Percentiles rank a stretch among this genome's conserved stretches.
Evolutionary conservation across 2,329 filamentous ascomycete genomes (phyloP).

Genomic region (Mariannaea sp.): DNA sequence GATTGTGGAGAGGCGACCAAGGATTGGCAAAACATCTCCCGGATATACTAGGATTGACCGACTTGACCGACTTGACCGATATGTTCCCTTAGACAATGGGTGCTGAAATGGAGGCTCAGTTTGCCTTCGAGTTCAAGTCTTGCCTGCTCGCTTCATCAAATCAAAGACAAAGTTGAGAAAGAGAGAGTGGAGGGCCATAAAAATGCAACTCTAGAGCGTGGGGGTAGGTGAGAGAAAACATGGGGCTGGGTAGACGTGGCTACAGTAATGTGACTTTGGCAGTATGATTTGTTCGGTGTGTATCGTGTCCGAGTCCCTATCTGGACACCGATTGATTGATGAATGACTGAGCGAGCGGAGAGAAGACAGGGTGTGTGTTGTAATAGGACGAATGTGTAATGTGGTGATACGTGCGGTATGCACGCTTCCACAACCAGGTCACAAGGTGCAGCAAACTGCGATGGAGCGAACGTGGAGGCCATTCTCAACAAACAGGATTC

Average conservation of each 20-base stretch:
- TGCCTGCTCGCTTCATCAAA: too few relatives aligned
- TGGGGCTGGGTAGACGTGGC: neutral
- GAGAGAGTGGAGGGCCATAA: too few relatives aligned
- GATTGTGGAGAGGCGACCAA: constrained; percentile 4
- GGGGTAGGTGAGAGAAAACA: neutral
- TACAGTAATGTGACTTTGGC: too few relatives aligned
- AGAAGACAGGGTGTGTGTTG: neutral
- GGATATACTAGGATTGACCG: too few relatives aligned
- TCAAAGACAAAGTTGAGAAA: too few relatives aligned
- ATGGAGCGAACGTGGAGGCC: neutral
- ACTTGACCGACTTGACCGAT: too few relatives aligned
- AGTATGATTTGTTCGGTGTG: constrained; percentile 16
- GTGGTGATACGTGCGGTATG: neutral
- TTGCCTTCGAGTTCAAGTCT: neutral
- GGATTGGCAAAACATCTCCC: too few relatives aligned
- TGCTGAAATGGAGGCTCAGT: neutral
- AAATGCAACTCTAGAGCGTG: neutral
- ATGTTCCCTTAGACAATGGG: neutral
- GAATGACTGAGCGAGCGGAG: constrained; percentile 2
- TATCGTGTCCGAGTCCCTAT: constrained; percentile 1
- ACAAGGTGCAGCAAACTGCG: neutral
- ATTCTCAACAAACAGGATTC: neutral
- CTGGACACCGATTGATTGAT: neutral
- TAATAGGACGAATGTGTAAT: neutral
- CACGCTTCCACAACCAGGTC: neutral